Conservation (phyloP, 1,139 yeast genomes). For the Dujonia santamariae region DNA sequence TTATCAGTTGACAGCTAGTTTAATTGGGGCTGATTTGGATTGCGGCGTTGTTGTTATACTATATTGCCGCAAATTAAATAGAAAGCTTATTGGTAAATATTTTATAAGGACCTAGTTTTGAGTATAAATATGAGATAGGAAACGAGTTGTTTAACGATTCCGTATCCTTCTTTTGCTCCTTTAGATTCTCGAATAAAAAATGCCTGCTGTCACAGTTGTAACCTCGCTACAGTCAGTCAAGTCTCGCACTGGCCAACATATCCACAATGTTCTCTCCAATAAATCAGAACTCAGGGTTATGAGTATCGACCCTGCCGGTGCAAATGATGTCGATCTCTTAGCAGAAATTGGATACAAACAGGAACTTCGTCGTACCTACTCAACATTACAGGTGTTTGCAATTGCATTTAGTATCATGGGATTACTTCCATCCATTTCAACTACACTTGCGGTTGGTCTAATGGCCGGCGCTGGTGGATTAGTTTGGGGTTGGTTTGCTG, state of each 20-base stretch:
- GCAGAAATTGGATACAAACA: slow-evolving; percentile 42
- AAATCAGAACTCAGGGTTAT: slow-evolving; percentile 21
- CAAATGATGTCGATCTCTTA: slow-evolving; percentile 13
- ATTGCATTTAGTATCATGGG: slow-evolving; percentile 55
- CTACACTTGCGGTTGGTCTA: slow-evolving; percentile 23
- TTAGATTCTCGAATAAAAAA: neutral
- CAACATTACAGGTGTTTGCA: slow-evolving; percentile 46
- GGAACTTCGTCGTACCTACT: slow-evolving; percentile 43
- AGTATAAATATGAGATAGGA: too few relatives aligned
- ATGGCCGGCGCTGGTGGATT: slow-evolving; percentile 53
- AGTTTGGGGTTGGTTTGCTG: slow-evolving; percentile 65
- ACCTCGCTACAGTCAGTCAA: slow-evolving; percentile 8
- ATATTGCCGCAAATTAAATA: too few relatives aligned
- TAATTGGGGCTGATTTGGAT: too few relatives aligned
- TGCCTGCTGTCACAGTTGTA: slow-evolving; percentile 1
- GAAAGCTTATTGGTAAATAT: too few relatives aligned
- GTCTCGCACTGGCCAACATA: slow-evolving; percentile 21
- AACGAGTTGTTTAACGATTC: too few relatives aligned
- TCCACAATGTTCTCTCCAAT: slow-evolving; percentile 20
- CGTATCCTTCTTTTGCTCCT: too few relatives aligned
- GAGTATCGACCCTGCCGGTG: slow-evolving; percentile 14
- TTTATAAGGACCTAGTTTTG: too few relatives aligned
- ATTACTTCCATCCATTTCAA: slow-evolving; percentile 44
- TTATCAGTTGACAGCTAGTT: too few relatives aligned
- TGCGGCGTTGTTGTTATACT: too few relatives aligned